Evolutionary conservation across 345 rosid genomes (phyloP), one percentile per base, ranked within the genome.

Genomic region (Populus nigra): DNA sequence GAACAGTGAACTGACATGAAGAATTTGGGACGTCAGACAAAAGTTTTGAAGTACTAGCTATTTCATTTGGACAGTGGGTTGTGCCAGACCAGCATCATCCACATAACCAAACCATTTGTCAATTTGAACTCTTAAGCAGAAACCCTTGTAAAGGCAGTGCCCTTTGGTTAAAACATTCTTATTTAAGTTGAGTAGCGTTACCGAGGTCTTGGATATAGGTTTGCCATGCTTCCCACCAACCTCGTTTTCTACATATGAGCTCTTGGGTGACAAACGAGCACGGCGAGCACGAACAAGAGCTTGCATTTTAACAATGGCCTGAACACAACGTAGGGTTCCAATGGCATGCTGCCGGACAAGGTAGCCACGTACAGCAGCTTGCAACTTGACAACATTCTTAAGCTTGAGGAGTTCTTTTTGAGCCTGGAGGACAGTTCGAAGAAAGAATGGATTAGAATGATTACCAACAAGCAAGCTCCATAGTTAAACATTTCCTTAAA

Each of bases 311-410:
- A 91, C 80, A 82, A 94, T 91, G 73, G 97, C 97, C 71, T 90
- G 99, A 70, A 94, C 86, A 57, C 98, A 96, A n/a, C 91, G 87
- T 67, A 96, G 87, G 38, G 98, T 85, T 68, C 95, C 99, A 86
- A 85, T 78, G 66, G 98, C 99, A 79, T 89, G 97, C 77, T 74
- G 93, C 76, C 99, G 87, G 77, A 93, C 97, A 86, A 96, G 74
- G 86, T 92, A 93, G 39, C 99, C 97, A 16, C 99, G 94, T 20
- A 90, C 89, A 67, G 91, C 95, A 79, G 99, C 98, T 86, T 96
- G 99, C 90, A 94, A 82, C 86, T 88, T 92, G 43, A 94, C 81
- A 43, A 92, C 88, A 71, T 86, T 92, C 88, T 89, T 91, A 55
- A 81, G 90, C 89, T 83, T 92, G 76, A 81, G 68, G 78, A 94